These are phyloP conservation scores for Talaromyces ruber DNA, from an alignment of 495 filamentous ascomycete species.

Conservation along the genomic window DNA sequence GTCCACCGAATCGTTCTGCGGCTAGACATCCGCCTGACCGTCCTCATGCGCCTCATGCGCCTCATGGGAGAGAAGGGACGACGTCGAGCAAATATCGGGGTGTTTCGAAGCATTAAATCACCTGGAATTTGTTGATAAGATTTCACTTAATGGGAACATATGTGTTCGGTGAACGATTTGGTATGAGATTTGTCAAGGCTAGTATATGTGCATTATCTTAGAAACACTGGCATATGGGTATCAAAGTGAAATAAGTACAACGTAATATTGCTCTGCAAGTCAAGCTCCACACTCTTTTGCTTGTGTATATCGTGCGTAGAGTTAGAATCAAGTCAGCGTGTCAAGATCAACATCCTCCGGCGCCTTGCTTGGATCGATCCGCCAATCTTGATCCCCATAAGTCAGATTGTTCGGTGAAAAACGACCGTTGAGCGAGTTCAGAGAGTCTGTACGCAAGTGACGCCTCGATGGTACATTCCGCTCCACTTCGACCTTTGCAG, in stretches of 20 bases:
- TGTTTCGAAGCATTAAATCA: background rate
- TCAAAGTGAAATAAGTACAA: background rate
- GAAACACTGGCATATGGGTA: background rate
- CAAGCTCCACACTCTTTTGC: background rate
- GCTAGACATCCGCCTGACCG: background rate
- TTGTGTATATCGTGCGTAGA: background rate
- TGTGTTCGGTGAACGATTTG: background rate
- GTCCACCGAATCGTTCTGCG: conserved; percentile 3
- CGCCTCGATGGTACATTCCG: background rate
- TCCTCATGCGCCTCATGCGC: background rate
- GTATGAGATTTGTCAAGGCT: background rate
- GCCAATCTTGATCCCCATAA: conserved; percentile 2
- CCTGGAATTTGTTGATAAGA: background rate
- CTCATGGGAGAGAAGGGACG: background rate
- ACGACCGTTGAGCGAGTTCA: background rate
- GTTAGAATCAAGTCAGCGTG: background rate
- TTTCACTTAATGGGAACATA: background rate
- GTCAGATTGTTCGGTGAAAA: background rate
- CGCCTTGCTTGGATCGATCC: conserved; percentile 2
- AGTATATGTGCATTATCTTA: background rate
- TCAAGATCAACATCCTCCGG: conserved; percentile 3
- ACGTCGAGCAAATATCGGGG: conserved; percentile 7
- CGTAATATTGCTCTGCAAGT: background rate
- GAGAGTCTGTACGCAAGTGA: background rate
- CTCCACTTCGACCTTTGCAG: background rate